A percentile compares a stretch with the other conserved stretches of the same genome.
These are phyloP conservation scores for Neonectria hederae DNA, from an alignment of 2,329 filamentous ascomycete genomes.

Conservation along the genomic window DNA sequence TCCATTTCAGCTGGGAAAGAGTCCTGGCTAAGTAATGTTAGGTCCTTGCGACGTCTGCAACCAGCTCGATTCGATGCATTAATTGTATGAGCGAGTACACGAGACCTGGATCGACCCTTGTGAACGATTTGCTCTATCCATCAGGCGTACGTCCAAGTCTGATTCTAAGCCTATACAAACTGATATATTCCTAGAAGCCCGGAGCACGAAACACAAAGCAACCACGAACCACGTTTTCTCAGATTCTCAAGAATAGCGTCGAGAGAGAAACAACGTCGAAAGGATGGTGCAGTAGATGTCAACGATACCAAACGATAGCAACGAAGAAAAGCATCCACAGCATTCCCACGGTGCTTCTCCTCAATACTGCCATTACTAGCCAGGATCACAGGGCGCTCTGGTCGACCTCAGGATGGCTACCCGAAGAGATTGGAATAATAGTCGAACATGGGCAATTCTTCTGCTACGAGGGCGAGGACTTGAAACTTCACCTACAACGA, in stretches of 20 bases:
- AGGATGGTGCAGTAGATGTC: slow-evolving; percentile 93
- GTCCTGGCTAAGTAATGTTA: slow-evolving; percentile 8
- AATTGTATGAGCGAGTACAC: slow-evolving; percentile 89
- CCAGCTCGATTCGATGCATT: slow-evolving; percentile 81
- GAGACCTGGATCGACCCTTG: slow-evolving; percentile 79
- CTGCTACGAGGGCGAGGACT: slow-evolving; percentile 92
- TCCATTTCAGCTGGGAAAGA: background rate
- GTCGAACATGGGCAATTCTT: slow-evolving; percentile 92
- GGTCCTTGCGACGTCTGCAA: slow-evolving; percentile 74
- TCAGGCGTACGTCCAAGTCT: slow-evolving; percentile 42
- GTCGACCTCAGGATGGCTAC: slow-evolving; percentile 90
- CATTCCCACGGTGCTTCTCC: slow-evolving; percentile 85
- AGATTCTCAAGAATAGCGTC: slow-evolving; percentile 90
- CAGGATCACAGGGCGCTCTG: slow-evolving; percentile 83
- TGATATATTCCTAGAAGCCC: slow-evolving; percentile 52
- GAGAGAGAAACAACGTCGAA: slow-evolving; percentile 88
- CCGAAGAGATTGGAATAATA: slow-evolving; percentile 92
- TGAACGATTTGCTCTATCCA: slow-evolving; percentile 88
- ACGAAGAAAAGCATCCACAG: slow-evolving; percentile 86
- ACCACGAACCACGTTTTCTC: slow-evolving; percentile 78
- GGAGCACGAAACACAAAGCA: slow-evolving; percentile 59
- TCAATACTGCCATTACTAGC: slow-evolving; percentile 81
- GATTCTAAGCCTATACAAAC: background rate
- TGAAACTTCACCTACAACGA: slow-evolving; percentile 81
- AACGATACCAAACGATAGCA: slow-evolving; percentile 86